Percentiles rank a stretch among this genome's conserved stretches.
phyloP scores from a whole-genome alignment of 164 flowering plant species.

The Stephania yunnanensis region DNA sequence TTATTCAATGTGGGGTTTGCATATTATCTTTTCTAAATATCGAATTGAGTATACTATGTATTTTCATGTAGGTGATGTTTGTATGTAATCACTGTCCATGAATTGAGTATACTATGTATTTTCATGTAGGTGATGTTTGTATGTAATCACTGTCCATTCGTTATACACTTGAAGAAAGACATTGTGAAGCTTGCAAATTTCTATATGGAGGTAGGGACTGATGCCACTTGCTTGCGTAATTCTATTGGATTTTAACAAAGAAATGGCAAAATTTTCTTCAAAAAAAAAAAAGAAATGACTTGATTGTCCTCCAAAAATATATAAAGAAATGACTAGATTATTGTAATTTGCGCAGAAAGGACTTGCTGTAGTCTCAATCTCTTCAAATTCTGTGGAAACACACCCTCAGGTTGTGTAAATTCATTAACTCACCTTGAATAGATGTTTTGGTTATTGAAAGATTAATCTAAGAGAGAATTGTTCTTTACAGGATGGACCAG shows the following conservation, averaged over 20 bases:
- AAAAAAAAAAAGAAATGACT: background rate
- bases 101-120: background rate
- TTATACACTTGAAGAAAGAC: slow-evolving; percentile 69
- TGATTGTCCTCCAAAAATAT: background rate
- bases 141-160: slow-evolving; percentile 97
- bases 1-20: background rate
- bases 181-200: slow-evolving; percentile 73
- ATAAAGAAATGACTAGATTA: background rate
- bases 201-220: slow-evolving; percentile 56
- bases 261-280: background rate
- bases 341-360: slow-evolving; percentile 55
- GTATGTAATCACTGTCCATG: slow-evolving; percentile 96
- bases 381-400: slow-evolving; percentile 74
- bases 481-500: slow-evolving; percentile 80
- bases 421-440: slow-evolving; percentile 17
- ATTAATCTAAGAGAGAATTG: slow-evolving; percentile 18
- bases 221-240: background rate
- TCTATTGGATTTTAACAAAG: no score
- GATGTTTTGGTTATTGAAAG: slow-evolving; percentile 17
- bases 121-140: slow-evolving; percentile 79
- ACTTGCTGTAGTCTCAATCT: slow-evolving; percentile 85
- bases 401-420: slow-evolving; percentile 72
- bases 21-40: background rate
- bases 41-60: background rate
- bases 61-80: slow-evolving; percentile 70